Base-by-base conservation (phyloP, 768 basidiomycete genomes). In the Lentinula aciculospora region DNA sequence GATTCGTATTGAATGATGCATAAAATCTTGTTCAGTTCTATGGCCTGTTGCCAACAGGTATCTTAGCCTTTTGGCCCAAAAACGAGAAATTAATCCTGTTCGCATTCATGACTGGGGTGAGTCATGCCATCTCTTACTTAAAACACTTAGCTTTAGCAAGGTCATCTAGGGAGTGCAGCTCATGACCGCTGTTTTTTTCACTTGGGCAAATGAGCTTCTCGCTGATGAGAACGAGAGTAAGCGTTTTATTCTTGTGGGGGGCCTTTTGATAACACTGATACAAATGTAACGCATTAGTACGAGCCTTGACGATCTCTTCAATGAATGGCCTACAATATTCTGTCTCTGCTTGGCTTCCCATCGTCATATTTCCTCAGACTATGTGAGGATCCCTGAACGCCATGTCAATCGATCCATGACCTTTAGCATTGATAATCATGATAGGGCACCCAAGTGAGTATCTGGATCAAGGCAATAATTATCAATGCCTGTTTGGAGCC, bases 291-390 rank as follows among this genome's bases (percentile, higher is more conserved):
- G n/a, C 32, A 5, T 19, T 15, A 66, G 65, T 66, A 51, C 62
- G 66, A 3, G 66, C 66, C 8, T 42, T 67, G 21, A 65, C 63
- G 3, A 63, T 66, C n/a, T 64, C 65, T 4, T 63, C 62, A 37
- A 66, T 66, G 65, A 67, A 67, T 31, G 66, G 65, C 25, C 44
- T 67, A 2, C 66, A 67, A 50, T 67, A 66, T 39, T 60, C 65
- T n/a, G 66, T 67, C 1, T 60, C 63, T 13, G 66, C 65, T 12
- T 67, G 65, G 65, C 46, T 67, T 10, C 66, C 66, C 25, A 67
- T 67, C 34, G 64, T 67, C 7, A 67, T 67, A 12, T 67, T 67
- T 50, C 66, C 66, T 48, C 66, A 67, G 62, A 62, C 61, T 7
- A 56, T 56, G 61, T 65, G 25, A 53, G 66, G 42, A 36, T 32